Evolutionary conservation across 2,329 filamentous ascomycete species (phyloP).

Genomic region (Septoria petroselini): DNA sequence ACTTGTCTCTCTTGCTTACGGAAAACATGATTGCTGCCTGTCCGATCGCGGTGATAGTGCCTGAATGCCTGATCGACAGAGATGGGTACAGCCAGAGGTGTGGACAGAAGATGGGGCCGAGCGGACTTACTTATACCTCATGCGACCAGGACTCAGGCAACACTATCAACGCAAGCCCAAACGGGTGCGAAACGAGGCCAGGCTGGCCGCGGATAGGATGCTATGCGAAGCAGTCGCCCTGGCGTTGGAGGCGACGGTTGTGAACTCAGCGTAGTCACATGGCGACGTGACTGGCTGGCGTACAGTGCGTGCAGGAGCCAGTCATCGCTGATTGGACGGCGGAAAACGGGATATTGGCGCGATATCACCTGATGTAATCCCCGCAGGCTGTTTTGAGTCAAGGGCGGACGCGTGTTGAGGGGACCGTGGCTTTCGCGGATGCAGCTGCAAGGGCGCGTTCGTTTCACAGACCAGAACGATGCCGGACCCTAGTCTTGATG

Average conservation of each 20-base stretch:
- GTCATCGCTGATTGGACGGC: conserved; percentile 13
- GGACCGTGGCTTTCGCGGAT: conserved; percentile 17
- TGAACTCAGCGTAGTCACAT: conserved; percentile 19
- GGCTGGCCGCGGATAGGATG: conserved; percentile 15
- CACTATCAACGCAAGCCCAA: conserved; percentile 18
- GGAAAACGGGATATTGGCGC: conserved; percentile 22
- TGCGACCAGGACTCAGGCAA: conserved; percentile 22
- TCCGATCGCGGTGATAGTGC: background rate
- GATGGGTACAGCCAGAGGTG: conserved; percentile 13
- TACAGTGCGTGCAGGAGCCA: conserved; percentile 17
- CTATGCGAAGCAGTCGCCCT: conserved; percentile 22
- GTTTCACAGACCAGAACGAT: conserved; percentile 23
- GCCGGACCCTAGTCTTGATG: conserved; percentile 17
- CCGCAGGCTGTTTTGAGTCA: conserved; percentile 20
- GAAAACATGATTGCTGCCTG: conserved; percentile 31
- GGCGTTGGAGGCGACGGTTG: conserved; percentile 23
- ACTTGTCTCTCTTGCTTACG: conserved; percentile 31
- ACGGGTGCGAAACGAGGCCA: conserved; percentile 18
- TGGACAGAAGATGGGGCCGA: conserved; percentile 23
- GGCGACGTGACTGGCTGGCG: conserved; percentile 27
- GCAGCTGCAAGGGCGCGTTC: conserved; percentile 18
- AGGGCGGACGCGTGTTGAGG: conserved; percentile 19
- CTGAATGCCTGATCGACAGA: background rate
- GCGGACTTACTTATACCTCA: conserved; percentile 27
- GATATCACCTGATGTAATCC: conserved; percentile 20